phyloP scores from a whole-genome alignment of 2,329 filamentous ascomycete genomes.

The Colletotrichum eleusines region DNA sequence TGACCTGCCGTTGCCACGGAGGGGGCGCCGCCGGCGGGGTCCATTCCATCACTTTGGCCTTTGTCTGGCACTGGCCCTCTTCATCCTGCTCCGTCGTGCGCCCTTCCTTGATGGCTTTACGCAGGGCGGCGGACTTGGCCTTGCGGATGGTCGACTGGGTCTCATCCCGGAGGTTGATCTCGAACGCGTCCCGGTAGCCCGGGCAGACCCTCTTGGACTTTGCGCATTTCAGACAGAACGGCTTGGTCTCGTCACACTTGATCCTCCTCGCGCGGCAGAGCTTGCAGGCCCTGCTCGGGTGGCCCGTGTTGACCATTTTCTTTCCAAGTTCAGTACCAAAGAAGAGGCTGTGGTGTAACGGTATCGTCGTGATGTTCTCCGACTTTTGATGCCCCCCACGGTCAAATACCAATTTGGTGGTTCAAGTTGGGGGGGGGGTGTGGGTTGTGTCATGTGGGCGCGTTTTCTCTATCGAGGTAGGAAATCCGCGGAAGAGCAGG shows the following conservation, averaged over 20 bases:
- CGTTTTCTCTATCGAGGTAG: conserved; percentile 25
- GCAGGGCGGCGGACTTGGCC: conserved; percentile 40
- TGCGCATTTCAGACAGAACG: conserved; percentile 51
- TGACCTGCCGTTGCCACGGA: conserved; percentile 28
- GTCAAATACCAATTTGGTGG: conserved; percentile 7
- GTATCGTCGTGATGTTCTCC: background rate
- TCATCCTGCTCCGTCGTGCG: conserved; percentile 30
- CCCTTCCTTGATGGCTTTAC: conserved; percentile 39
- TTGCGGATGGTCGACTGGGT: conserved; percentile 43
- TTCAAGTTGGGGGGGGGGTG: conserved; percentile 7
- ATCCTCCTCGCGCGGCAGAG: conserved; percentile 52
- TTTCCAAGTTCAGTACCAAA: background rate
- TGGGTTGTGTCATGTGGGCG: conserved; percentile 31
- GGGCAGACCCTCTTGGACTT: conserved; percentile 44
- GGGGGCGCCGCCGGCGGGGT: conserved; percentile 29
- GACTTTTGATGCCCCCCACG: background rate
- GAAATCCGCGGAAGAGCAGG: conserved; percentile 13
- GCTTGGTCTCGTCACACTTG: conserved; percentile 52
- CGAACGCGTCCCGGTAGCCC: conserved; percentile 41
- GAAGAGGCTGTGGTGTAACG: background rate
- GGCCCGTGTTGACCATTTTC: conserved; percentile 41
- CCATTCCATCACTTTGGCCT: conserved; percentile 32
- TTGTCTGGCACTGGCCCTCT: conserved; percentile 5
- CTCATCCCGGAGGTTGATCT: conserved; percentile 43
- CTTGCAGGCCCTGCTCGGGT: conserved; percentile 42